Conservation (phyloP, 2,329 filamentous ascomycete genomes). For the Claviceps monticola region DNA sequence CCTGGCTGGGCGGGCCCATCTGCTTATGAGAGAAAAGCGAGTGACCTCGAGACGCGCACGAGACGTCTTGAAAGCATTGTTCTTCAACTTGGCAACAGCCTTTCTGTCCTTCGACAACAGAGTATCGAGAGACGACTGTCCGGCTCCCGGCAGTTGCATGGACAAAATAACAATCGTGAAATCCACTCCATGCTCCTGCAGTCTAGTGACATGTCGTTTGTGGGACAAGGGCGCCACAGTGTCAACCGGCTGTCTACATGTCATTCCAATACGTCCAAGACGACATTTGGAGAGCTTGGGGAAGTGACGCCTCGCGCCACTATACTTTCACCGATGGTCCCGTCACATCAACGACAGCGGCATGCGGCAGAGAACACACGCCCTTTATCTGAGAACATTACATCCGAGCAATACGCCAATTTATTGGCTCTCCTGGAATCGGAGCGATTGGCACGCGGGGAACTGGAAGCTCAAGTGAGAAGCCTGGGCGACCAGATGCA, state of each 20-base stretch:
- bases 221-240: constrained; percentile 1
- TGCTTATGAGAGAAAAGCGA: constrained; percentile 39
- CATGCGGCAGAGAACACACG: constrained; percentile 9
- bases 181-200: not conserved
- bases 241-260: constrained; percentile 19
- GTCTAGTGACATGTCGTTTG: not conserved
- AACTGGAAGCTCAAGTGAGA: constrained; percentile 42
- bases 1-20: constrained; percentile 25
- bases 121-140: constrained; percentile 16
- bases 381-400: constrained; percentile 19
- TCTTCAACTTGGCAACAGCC: constrained; percentile 32
- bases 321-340: constrained; percentile 19
- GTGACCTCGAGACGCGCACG: constrained; percentile 36
- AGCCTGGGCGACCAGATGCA: constrained; percentile 37
- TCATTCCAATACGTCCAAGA: constrained; percentile 26
- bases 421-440: constrained; percentile 39
- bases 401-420: constrained; percentile 33
- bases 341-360: constrained; percentile 24
- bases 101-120: constrained; percentile 23
- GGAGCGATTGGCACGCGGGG: constrained; percentile 41
- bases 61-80: constrained; percentile 39
- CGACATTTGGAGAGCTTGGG: constrained; percentile 32
- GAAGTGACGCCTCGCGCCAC: constrained; percentile 27
- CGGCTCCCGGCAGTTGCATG: not conserved
- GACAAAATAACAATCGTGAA: not conserved